Conservation (phyloP, 2,329 filamentous ascomycete species). For the Xylariomycetidae sp. region DNA sequence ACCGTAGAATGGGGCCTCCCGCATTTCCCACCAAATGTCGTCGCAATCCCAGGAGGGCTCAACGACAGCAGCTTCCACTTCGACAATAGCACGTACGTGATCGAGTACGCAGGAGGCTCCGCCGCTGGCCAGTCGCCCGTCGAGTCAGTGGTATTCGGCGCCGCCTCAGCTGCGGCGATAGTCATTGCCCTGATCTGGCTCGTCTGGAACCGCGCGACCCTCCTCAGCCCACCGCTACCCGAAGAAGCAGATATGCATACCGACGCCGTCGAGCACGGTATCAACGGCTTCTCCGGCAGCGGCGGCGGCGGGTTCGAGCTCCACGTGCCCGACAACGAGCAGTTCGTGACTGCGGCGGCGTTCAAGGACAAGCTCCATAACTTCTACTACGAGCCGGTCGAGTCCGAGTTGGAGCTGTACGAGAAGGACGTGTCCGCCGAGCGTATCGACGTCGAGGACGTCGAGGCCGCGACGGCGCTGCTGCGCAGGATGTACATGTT, state of each 20-base stretch:
- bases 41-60: background rate
- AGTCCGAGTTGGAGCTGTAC: background rate
- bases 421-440: background rate
- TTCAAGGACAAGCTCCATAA: background rate
- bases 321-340: background rate
- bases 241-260: too few relatives aligned
- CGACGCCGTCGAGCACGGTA: too few relatives aligned
- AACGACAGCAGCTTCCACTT: background rate
- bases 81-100: background rate
- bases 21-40: background rate
- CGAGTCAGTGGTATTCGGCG: background rate
- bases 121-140: background rate
- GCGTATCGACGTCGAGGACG: background rate
- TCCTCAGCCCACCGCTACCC: too few relatives aligned
- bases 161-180: background rate
- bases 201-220: too few relatives aligned
- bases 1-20: background rate
- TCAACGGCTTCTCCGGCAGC: too few relatives aligned
- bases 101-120: background rate
- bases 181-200: background rate
- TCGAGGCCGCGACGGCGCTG: background rate
- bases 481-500: background rate
- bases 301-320: background rate
- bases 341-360: background rate
- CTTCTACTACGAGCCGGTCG: conserved; percentile 1